Conservation (phyloP, 305 asterid species). For the Fraxinus greggii region DNA sequence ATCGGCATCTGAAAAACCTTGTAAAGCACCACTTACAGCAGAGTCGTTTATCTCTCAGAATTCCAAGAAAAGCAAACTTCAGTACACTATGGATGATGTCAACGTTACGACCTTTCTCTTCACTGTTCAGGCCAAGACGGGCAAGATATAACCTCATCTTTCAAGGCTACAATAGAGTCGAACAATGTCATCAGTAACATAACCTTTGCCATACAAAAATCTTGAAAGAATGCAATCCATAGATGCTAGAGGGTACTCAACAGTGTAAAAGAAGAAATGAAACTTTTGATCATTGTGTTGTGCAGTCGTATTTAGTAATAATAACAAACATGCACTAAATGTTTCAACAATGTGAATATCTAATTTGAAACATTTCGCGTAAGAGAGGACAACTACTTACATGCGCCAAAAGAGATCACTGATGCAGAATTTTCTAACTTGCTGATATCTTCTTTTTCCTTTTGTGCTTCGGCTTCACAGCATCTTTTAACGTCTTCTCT, state of each 20-base stretch:
- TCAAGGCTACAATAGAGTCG: background rate
- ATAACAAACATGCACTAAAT: background rate
- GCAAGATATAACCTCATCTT: background rate
- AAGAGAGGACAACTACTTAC: slow-evolving; percentile 12
- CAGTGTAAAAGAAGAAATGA: background rate
- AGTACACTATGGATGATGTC: background rate
- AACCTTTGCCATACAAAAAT: background rate
- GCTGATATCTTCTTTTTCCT: slow-evolving; percentile 53
- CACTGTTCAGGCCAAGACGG: background rate
- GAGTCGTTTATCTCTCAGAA: background rate
- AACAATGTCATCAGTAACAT: background rate
- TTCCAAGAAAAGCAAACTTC: background rate
- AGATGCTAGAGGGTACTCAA: background rate
- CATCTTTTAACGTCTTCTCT: slow-evolving; percentile 69
- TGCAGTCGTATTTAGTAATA: background rate
- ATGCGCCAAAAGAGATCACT: background rate
- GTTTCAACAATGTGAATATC: background rate
- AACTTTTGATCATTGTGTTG: background rate
- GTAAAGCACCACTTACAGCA: background rate
- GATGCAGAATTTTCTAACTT: slow-evolving; percentile 30
- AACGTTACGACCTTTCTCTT: background rate
- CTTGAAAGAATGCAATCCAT: background rate
- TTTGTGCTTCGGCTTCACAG: slow-evolving; percentile 87
- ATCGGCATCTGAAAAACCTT: background rate
- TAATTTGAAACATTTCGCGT: background rate